Evolutionary conservation across 2,329 filamentous ascomycete genomes (phyloP).

Genomic region (Beauveria pseudobassiana): DNA sequence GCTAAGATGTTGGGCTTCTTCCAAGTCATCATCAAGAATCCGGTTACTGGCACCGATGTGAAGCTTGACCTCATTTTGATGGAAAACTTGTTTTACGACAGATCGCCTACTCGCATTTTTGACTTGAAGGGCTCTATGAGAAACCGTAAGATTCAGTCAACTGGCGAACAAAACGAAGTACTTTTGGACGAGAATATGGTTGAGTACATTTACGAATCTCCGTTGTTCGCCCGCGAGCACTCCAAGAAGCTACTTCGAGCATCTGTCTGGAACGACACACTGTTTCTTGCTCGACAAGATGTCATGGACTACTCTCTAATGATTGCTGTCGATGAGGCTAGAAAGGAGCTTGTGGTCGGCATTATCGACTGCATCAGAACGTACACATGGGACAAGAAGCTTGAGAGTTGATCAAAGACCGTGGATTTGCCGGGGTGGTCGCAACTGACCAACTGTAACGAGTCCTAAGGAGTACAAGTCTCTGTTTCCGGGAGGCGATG

Average conservation of each 20-base stretch:
- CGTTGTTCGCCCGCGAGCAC: conserved; percentile 90
- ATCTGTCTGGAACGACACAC: conserved; percentile 94
- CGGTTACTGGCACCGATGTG: conserved; percentile 82
- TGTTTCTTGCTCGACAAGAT: conserved; percentile 89
- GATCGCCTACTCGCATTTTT: conserved; percentile 80
- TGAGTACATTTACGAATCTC: conserved; percentile 96
- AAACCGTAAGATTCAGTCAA: conserved; percentile 93
- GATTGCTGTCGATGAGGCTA: conserved; percentile 89
- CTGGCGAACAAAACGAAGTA: conserved; percentile 92
- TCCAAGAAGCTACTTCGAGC: conserved; percentile 87
- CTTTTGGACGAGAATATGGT: conserved; percentile 98
- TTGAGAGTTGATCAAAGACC: conserved; percentile 99
- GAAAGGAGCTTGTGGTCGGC: conserved; percentile 88
- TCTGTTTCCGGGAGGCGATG: conserved; percentile 93
- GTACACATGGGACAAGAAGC: conserved; percentile 98
- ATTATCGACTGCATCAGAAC: conserved; percentile 98
- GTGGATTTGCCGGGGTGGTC: conserved; percentile 71
- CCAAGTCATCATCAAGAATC: conserved; percentile 95
- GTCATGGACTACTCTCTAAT: conserved; percentile 99
- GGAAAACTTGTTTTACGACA: conserved; percentile 97
- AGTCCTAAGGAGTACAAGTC: conserved; percentile 97
- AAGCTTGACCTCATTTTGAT: conserved; percentile 92
- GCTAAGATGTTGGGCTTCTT: conserved; percentile 99
- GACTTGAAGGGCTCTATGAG: conserved; percentile 98
- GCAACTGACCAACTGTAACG: conserved; percentile 87